These are phyloP conservation scores for Phytophthora podocarpi DNA, from an alignment of 352 stramenopile genomes.

Conservation along the genomic window DNA sequence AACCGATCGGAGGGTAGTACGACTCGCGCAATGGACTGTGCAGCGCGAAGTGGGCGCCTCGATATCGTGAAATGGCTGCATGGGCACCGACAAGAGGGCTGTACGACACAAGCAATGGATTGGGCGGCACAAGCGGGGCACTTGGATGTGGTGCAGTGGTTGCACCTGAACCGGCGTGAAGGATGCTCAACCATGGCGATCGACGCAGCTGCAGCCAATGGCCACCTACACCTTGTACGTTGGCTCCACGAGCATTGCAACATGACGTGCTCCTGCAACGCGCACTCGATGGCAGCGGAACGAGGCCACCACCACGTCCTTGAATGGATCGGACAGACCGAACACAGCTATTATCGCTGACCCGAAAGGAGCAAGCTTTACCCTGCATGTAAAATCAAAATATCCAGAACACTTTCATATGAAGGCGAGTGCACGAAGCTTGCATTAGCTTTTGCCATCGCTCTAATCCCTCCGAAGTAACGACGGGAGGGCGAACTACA, in stretches of 20 bases:
- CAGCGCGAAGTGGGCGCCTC: constrained; percentile 15
- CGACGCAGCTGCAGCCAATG: constrained; percentile 20
- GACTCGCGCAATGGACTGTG: constrained; percentile 30
- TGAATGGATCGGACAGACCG: constrained; percentile 23
- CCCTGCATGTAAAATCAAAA: constrained; percentile 46
- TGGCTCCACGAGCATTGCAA: constrained; percentile 30
- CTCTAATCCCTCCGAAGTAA: too few species aligned
- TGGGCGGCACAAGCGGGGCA: constrained; percentile 24
- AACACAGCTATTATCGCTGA: constrained; percentile 9
- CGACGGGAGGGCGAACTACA: too few species aligned
- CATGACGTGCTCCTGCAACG: constrained; percentile 22
- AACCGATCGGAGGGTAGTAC: constrained; percentile 24
- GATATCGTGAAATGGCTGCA: constrained; percentile 28
- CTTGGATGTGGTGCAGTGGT: constrained; percentile 29
- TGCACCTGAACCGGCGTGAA: constrained; percentile 22
- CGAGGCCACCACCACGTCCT: constrained; percentile 27
- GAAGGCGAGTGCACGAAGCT: too few species aligned
- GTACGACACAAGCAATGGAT: constrained; percentile 36
- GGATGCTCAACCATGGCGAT: constrained; percentile 29
- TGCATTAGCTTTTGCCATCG: too few species aligned
- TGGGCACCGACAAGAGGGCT: constrained; percentile 18
- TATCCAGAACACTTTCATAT: too few species aligned
- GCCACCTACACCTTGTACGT: constrained; percentile 20
- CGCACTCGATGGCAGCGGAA: constrained; percentile 7
- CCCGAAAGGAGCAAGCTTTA: constrained; percentile 21